Evolutionary conservation across 2,329 filamentous ascomycete species (phyloP), one percentile per base, ranked within the genome.

Genomic region (Thelonectria olida): DNA sequence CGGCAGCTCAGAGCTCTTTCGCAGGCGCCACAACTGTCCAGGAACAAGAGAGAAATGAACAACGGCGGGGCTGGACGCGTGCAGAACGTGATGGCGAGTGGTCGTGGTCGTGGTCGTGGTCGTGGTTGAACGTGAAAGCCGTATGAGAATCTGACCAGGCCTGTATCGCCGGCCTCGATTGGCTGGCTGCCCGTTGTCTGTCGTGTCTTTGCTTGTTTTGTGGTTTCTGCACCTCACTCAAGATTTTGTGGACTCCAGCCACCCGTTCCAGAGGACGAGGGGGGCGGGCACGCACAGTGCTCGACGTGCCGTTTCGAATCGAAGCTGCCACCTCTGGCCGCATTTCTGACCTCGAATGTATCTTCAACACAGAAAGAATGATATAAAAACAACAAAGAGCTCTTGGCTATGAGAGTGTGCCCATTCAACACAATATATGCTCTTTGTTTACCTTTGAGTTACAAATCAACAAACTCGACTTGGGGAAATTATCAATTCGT

Each of bases 151-250:
- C 10, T 41, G 38, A 41, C 38, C 10, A 7, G n/a, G 10, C 17
- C n/a, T n/a, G n/a, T n/a, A n/a, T n/a, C n/a, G 12, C 31, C 12
- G 22, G 5, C 8, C 44, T 62, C 42, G 23, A 60, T 70, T 70
- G 62, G 58, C 50, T 67, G 49, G 28, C 23, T 50, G n/a, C n/a
- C n/a, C n/a, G 15, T 49, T 17, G 54, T 44, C 36, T 41, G 53
- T 45, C 51, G 51, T 48, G 27, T 47, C 25, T 22, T 44, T 62
- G 23, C 54, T 62, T 66, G 58, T 63, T 68, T 64, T 64, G 62
- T 17, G 28, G 38, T 31, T 45, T 56, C 36, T 20, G 31, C 27
- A 15, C 19, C 7, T n/a, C 45, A 52, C 23, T 10, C 39, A 44
- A 34, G 20, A 12, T 50, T 31, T 20, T 25, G 45, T 34, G 31